phyloP scores from a whole-genome alignment of 2,329 filamentous ascomycete genomes.

The Aspergillus sp. region DNA sequence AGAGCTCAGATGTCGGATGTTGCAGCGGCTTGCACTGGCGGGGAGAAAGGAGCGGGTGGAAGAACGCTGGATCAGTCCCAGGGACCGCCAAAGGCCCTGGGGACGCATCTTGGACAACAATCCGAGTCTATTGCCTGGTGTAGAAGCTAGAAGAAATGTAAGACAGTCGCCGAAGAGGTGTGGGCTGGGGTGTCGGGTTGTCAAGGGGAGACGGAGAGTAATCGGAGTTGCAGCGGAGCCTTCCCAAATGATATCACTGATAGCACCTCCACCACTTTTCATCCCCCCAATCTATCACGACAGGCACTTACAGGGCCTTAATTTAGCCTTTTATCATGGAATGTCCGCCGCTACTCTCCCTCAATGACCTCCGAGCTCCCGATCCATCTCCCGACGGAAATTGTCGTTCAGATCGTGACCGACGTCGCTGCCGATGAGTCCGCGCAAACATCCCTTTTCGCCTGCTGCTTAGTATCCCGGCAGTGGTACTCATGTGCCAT shows the following conservation, averaged over 20 bases:
- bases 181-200: background rate
- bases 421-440: conserved; percentile 42
- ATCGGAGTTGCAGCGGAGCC: background rate
- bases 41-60: conserved; percentile 24
- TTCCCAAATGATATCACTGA: conserved; percentile 13
- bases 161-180: background rate
- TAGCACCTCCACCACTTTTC: background rate
- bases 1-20: conserved; percentile 36
- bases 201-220: conserved; percentile 2
- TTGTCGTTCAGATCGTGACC: conserved; percentile 56
- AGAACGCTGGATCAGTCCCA: conserved; percentile 33
- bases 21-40: conserved; percentile 25
- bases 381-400: conserved; percentile 58
- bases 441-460: conserved; percentile 53
- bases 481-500: conserved; percentile 63
- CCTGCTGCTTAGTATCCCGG: conserved; percentile 57
- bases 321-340: conserved; percentile 14
- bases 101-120: conserved; percentile 30
- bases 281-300: background rate
- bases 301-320: background rate
- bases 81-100: conserved; percentile 30
- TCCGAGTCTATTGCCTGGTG: background rate
- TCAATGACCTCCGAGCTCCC: conserved; percentile 26
- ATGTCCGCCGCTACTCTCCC: conserved; percentile 17
- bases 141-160: background rate